Base-by-base conservation (phyloP, 345 rosid species). In the Salix suchowensis region DNA sequence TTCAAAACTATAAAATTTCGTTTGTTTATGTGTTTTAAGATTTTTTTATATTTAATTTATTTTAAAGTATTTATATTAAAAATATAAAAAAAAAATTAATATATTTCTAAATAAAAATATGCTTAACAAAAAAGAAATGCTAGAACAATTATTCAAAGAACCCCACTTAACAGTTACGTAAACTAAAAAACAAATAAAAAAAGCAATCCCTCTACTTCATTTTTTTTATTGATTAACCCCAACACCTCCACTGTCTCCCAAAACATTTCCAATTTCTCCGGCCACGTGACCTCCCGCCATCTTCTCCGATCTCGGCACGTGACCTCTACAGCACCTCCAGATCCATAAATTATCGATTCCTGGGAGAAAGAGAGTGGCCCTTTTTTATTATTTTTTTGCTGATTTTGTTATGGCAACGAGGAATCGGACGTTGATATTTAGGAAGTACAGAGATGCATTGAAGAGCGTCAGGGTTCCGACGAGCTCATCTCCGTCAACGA, bases 371-470 rank as follows among this genome's bases (percentile, higher is more conserved):
- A 40, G 68, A 65, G 44, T 24, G 7, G 36, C 48, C 11, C 19
- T 48, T 11, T 39, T 36, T 65, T 26, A 12, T 18, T 68, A 55
- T 37, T 60, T 36, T 65, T 46, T 67, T 74, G 62, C 15, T 64
- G 77, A 58, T 58, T 58, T 58, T 58, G 80, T 39, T 39, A 92
- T 94, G 99, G 98, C 99, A 82, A 86, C 91, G 85, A 87, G 98
- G 83, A 96, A 92, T 61, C 87, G 94, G 71, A 91, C 99, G 61
- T 65, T 83, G 78, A 23, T 90, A 79, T 96, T 80, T 69, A 88
- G 82, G 79, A 92, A 89, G 85, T 90, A 96, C 66, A 87, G 97
- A 78, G 97, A 90, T 81, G 89, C 97, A 69, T 86, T 94, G 88
- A 92, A 93, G 87, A 88, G 94, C 86, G 97, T 92, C n/a, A 88